Evolutionary conservation across 1,284 basidiomycete species (phyloP), one percentile per base, ranked within the genome.

Genomic region (Mixia osmundae): DNA sequence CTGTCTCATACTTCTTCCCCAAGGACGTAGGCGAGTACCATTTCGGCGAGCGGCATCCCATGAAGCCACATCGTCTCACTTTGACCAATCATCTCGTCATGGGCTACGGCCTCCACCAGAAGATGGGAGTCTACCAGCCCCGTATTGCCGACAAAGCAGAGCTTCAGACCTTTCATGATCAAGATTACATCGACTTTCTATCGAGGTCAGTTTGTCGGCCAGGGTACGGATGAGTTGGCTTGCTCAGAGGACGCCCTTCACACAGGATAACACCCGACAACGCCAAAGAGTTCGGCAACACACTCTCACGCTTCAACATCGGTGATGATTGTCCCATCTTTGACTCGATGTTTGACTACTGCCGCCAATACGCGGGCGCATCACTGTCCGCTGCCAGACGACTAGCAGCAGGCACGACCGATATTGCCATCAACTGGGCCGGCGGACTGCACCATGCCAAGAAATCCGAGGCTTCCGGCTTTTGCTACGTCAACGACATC

Each of bases 381-480:
- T 85, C 80, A 1, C 63, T 99, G 8, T 80, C 85, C 19, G 91
- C 76, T 1, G 82, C 82, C 11, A 61, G 80, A 14, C 85, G 83
- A 52, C 63, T 91, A 3, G 71, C 69, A 39, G 67, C 75, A 1
- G 83, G 80, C 4, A 68, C 72, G 4, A 83, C 89, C 11, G 89
- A 99, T 55, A 95, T 94, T 37, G 85, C 80, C 0, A 82, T 94
- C 49, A 94, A 91, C 52, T 94, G 87, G 87, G 83, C 82, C 27
- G 87, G 85, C 1, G 85, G 85, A 0, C 63, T 94, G 25, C 85
- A 94, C 57, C 85, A 94, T 51, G 85, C 85, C 4, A 91, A 94
- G 61, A 76, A 85, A 49, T 77, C 78, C 1, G 85, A 91, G 60
- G 83, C 85, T 7, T 87, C 80, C 49, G 87, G 85, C 1, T 94